Evolutionary conservation across 1,139 yeast genomes (phyloP), one percentile per base, ranked within the genome.

Genomic region (Yamadazyma triangularis): DNA sequence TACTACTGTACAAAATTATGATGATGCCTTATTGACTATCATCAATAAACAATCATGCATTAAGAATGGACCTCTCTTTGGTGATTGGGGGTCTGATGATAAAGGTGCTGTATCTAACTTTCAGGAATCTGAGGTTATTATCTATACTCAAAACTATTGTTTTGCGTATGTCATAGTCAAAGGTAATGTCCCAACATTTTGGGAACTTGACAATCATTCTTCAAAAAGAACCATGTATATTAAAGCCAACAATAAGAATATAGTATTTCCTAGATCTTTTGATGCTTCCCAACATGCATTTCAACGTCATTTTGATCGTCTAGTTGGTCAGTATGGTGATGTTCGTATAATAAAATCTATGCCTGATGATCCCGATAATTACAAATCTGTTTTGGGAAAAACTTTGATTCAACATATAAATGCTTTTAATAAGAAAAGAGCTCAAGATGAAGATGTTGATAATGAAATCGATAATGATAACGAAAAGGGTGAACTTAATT

Each of bases 171-270:
- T 76, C 1, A 70, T 79, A 29, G 56, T 79, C 1, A 52, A 82
- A 35, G 91, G 88, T 1, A 82, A 82, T 50, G 79, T 77, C 2
- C 91, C 93, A 0, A 55, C 80, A 19, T 78, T 73, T 45, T 82
- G 84, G 72, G 70, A 65, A 32, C 58, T 56, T 46, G 83, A 79
- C 32, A 69, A 66, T 34, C 77, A 75, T 38, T 46, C 50, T 25
- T 34, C 50, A 11, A 62, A 61, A 29, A 59, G 53, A 35, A 54
- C 47, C 15, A 39, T 66, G 23, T 33, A 64, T n/a, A 65, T 75
- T 10, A 68, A 75, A 2, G 58, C 51, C 27, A 53, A 53, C 27
- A 50, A 48, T 25, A 71, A 64, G 39, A 75, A 66, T 38, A 60
- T 80, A 4, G 60, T 64, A 15, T 67, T 79, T 33, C 72, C 79